Evolutionary conservation across 148 eudicot species (phyloP).

Genomic region (Nepenthes mirabilis): DNA sequence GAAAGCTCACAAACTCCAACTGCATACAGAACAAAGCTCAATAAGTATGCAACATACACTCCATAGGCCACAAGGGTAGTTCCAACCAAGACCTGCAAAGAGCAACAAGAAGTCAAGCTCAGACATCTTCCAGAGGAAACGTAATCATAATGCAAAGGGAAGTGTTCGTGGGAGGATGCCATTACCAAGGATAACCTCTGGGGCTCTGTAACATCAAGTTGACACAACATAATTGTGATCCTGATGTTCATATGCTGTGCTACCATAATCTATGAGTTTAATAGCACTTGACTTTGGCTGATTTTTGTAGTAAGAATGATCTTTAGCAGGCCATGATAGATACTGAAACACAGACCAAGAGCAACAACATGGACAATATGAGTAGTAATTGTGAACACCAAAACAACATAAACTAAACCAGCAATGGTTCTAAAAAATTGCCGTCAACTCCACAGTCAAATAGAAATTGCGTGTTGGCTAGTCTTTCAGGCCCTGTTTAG

Average conservation of each 20-base stretch:
- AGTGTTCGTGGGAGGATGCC: not conserved
- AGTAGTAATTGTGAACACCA: constrained; percentile 1
- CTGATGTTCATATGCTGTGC: constrained; percentile 70
- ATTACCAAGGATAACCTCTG: constrained; percentile 92
- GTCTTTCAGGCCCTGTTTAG: no score
- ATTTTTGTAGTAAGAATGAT: constrained; percentile 51
- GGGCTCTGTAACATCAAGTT: constrained; percentile 93
- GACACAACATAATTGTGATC: constrained; percentile 74
- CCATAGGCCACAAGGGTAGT: constrained; percentile 86
- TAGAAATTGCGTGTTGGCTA: no score
- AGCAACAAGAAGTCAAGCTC: not conserved
- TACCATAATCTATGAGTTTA: constrained; percentile 95
- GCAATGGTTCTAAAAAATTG: no score
- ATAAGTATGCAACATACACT: constrained; percentile 80
- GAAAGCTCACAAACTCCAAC: not conserved
- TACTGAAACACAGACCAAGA: constrained; percentile 24
- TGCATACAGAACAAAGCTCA: constrained; percentile 69
- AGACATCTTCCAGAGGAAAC: constrained; percentile 1
- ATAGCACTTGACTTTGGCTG: constrained; percentile 89
- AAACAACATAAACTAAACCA: not conserved
- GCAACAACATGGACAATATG: constrained; percentile 4
- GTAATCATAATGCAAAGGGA: not conserved
- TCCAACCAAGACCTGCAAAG: constrained; percentile 78
- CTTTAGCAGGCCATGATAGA: constrained; percentile 33
- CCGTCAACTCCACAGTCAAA: no score